A percentile compares a stretch with the other conserved stretches of the same genome.
Conservation (phyloP, 2,329 filamentous ascomycete species). For the Diaporthe humulicola region DNA sequence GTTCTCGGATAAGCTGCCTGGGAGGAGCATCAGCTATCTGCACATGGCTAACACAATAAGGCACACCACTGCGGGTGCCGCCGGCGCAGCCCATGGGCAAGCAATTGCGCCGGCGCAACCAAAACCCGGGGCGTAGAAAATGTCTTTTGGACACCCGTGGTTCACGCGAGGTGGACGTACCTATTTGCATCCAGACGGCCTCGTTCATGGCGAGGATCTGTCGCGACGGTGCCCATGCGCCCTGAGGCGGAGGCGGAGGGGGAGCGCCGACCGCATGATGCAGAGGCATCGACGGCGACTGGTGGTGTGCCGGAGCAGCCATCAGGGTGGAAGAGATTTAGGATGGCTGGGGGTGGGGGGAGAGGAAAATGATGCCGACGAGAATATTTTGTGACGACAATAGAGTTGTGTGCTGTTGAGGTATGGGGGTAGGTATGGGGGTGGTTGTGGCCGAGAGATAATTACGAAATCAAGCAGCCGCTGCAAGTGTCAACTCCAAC, state of each 20-base stretch:
- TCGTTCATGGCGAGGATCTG: conserved; percentile 87
- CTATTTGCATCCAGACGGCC: conserved; percentile 91
- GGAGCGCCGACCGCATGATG: conserved; percentile 69
- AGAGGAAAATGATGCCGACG: not conserved
- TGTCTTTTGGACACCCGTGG: conserved; percentile 28
- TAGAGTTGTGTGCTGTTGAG: not conserved
- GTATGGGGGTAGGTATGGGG: not conserved
- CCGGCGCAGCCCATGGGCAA: not conserved
- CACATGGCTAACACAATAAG: conserved; percentile 41
- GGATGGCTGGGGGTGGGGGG: conserved; percentile 26
- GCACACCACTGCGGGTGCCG: not conserved
- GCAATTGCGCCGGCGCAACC: conserved; percentile 12
- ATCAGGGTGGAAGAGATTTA: conserved; percentile 57
- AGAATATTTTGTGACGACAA: conserved; percentile 1
- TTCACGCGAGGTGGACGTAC: conserved; percentile 66
- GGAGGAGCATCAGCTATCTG: conserved; percentile 47
- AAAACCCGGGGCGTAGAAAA: no score
- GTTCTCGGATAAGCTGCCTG: conserved; percentile 88
- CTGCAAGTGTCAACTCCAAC: conserved; percentile 17
- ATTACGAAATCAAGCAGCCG: conserved; percentile 20
- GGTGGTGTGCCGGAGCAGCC: conserved; percentile 77
- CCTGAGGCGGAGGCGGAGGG: conserved; percentile 69
- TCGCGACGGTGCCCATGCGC: conserved; percentile 74
- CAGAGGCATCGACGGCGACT: conserved; percentile 82
- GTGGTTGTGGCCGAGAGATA: not conserved